Conservation (phyloP, 345 rosid genomes). For the Ceriops zippeliana region DNA sequence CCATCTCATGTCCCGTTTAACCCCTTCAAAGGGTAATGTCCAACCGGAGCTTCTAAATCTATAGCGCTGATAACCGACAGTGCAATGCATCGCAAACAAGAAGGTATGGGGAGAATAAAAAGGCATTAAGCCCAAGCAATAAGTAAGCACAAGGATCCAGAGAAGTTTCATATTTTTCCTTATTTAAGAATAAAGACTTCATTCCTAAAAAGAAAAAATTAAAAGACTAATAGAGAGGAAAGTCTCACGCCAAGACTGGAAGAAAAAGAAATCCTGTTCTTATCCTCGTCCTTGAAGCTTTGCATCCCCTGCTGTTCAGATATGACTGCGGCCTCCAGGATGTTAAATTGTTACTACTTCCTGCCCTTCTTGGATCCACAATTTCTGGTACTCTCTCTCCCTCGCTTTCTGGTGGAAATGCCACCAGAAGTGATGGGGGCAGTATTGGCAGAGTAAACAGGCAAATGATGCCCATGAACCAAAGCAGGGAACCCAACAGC, state of each 20-base stretch:
- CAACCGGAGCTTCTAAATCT: no score
- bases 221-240: not conserved
- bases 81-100: no score
- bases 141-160: no score
- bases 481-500: slow-evolving; percentile 99
- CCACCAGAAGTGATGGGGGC: slow-evolving; percentile 35
- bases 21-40: no score
- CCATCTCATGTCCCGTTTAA: no score
- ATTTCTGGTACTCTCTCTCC: slow-evolving; percentile 40
- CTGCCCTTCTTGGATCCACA: slow-evolving; percentile 52
- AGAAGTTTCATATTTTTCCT: no score
- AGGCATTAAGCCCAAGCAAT: no score
- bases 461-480: slow-evolving; percentile 87
- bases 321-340: slow-evolving; percentile 13
- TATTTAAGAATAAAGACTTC: no score
- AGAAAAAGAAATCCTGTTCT: slow-evolving; percentile 16
- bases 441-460: slow-evolving; percentile 43
- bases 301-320: slow-evolving; percentile 52
- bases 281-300: slow-evolving; percentile 68
- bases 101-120: no score
- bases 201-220: not conserved
- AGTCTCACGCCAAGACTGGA: slow-evolving; percentile 14
- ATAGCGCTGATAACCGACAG: no score
- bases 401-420: slow-evolving; percentile 30
- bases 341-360: slow-evolving; percentile 35